Evolutionary conservation across 768 basidiomycete species (phyloP).

Genomic region (Pisolithus albus): DNA sequence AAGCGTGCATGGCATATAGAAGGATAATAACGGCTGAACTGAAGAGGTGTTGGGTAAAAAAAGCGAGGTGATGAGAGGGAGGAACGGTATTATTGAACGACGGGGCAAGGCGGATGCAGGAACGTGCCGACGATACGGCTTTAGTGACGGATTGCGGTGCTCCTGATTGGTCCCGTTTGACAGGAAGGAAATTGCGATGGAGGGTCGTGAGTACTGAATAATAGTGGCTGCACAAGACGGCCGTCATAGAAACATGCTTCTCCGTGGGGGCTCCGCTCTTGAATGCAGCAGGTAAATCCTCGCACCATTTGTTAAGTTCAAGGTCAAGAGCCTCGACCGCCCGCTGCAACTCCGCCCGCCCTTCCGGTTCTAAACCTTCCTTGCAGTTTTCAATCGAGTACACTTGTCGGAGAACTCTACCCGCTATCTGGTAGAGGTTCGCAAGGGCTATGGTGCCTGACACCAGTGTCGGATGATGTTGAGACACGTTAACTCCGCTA

Average conservation of each 20-base stretch:
- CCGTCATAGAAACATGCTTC: constrained; percentile 79
- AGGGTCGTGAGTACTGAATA: constrained; percentile 83
- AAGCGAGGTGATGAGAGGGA: constrained; percentile 79
- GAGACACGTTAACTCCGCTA: constrained; percentile 51
- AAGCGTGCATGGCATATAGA: constrained; percentile 78
- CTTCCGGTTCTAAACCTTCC: constrained; percentile 66
- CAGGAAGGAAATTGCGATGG: constrained; percentile 82
- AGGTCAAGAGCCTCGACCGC: constrained; percentile 73
- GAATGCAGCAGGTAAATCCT: constrained; percentile 66
- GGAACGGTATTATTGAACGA: constrained; percentile 81
- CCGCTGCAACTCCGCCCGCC: constrained; percentile 67
- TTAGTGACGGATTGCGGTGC: constrained; percentile 69
- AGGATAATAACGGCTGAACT: constrained; percentile 83
- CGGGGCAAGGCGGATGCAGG: constrained; percentile 78
- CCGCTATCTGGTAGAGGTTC: constrained; percentile 78
- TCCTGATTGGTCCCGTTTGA: constrained; percentile 62
- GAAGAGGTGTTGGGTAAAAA: constrained; percentile 86
- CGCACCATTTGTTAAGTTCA: constrained; percentile 78
- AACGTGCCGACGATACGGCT: constrained; percentile 78
- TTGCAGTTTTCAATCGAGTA: constrained; percentile 76
- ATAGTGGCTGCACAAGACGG: constrained; percentile 82
- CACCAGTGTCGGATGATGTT: constrained; percentile 66
- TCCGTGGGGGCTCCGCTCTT: constrained; percentile 68
- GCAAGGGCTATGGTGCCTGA: constrained; percentile 70
- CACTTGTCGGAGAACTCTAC: constrained; percentile 73